A percentile compares a stretch with the other conserved stretches of the same genome.
phyloP scores from a whole-genome alignment of 2,329 filamentous ascomycete genomes.

The Alternaria metachromatica region DNA sequence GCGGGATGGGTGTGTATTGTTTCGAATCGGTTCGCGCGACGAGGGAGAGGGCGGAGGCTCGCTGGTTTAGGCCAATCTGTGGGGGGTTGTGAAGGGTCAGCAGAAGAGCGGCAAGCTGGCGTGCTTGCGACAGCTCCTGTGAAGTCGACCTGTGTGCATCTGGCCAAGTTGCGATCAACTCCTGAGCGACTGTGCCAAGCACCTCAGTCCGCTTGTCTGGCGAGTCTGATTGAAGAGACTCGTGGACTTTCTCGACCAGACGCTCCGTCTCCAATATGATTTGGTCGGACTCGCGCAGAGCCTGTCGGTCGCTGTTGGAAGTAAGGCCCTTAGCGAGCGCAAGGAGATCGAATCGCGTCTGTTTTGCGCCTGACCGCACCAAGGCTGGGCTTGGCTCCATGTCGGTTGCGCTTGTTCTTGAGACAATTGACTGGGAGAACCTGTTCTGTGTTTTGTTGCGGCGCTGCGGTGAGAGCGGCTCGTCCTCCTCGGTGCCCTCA shows the following conservation, averaged over 20 bases:
- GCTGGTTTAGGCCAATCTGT: conserved; percentile 32
- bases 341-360: conserved; percentile 69
- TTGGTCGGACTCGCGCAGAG: conserved; percentile 71
- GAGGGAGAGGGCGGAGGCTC: conserved; percentile 32
- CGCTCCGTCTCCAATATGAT: conserved; percentile 79
- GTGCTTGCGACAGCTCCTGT: conserved; percentile 73
- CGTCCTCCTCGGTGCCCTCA: conserved; percentile 48
- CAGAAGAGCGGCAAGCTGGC: conserved; percentile 78
- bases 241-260: conserved; percentile 58
- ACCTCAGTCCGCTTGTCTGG: conserved; percentile 38
- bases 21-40: conserved; percentile 28
- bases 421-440: conserved; percentile 42
- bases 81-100: conserved; percentile 75
- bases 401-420: conserved; percentile 46
- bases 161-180: conserved; percentile 57
- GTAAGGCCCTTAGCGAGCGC: conserved; percentile 75
- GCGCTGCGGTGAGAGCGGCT: conserved; percentile 54
- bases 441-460: conserved; percentile 28
- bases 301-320: conserved; percentile 62
- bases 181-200: conserved; percentile 36
- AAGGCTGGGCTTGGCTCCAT: conserved; percentile 26
- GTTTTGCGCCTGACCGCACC: conserved; percentile 39
- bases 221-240: conserved; percentile 40
- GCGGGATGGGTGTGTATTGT: conserved; percentile 66
- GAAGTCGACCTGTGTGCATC: conserved; percentile 48